A percentile compares a stretch with the other conserved stretches of the same genome.
Conservation (phyloP, 1,284 basidiomycete species). For the Apiotrichum gracile region DNA sequence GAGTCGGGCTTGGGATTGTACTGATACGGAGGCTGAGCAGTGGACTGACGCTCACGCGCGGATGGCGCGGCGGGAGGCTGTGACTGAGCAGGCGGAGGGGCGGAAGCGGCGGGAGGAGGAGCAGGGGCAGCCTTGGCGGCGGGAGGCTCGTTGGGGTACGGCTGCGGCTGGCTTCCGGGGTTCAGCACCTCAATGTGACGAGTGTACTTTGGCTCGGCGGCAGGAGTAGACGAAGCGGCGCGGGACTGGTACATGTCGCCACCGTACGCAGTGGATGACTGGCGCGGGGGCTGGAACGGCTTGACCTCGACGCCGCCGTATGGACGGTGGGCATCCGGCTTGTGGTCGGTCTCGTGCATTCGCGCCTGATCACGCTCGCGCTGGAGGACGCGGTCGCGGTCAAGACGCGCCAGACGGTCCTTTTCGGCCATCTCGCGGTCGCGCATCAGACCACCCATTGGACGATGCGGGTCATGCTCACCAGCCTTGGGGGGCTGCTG, state of each 20-base stretch:
- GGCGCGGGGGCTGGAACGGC: slow-evolving; percentile 19
- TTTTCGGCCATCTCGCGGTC: slow-evolving; percentile 11
- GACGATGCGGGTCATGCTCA: too few relatives aligned
- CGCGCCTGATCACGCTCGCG: slow-evolving; percentile 5
- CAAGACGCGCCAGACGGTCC: slow-evolving; percentile 4
- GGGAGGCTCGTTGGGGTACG: slow-evolving; percentile 2
- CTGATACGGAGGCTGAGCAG: slow-evolving; percentile 23
- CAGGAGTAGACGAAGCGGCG: not conserved
- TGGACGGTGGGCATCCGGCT: slow-evolving; percentile 2
- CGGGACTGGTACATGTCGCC: slow-evolving; percentile 14
- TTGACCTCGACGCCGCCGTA: slow-evolving; percentile 16
- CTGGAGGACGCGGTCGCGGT: slow-evolving; percentile 7
- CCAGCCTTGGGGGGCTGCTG: not conserved
- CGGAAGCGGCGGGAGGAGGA: slow-evolving; percentile 7
- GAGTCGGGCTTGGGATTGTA: slow-evolving; percentile 13
- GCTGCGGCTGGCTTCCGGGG: slow-evolving; percentile 15
- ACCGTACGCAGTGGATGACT: slow-evolving; percentile 11
- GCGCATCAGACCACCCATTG: not conserved
- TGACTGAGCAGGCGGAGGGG: not conserved
- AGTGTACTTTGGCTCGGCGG: slow-evolving; percentile 18
- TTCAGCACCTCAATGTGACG: slow-evolving; percentile 36
- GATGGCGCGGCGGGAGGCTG: slow-evolving; percentile 25
- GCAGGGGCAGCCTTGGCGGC: not conserved
- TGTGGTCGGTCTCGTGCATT: slow-evolving; percentile 5
- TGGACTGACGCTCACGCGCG: slow-evolving; percentile 21